Percentiles rank a stretch among this genome's conserved stretches.
Conservation (phyloP, 1,139 yeast genomes). For the Pichia inconspicua region DNA sequence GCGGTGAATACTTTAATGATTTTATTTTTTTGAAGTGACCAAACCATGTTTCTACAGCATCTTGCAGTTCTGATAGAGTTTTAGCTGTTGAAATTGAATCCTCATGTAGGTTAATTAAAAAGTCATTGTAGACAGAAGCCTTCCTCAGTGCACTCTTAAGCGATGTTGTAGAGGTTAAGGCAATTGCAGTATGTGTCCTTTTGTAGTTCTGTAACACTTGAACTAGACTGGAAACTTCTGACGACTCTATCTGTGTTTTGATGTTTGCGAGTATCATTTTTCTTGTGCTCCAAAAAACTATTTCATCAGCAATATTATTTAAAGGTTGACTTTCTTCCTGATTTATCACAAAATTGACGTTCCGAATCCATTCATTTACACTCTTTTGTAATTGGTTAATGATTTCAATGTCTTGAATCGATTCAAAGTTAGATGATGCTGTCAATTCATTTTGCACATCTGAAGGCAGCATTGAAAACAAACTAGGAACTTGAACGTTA, state of each 20-base stretch:
- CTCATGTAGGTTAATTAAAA: constrained; percentile 67
- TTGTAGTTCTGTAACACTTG: constrained; percentile 62
- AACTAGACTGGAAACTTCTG: constrained; percentile 51
- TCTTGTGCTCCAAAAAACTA: constrained; percentile 72
- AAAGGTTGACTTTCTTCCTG: constrained; percentile 45
- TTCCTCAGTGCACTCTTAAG: constrained; percentile 47
- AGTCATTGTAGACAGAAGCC: constrained; percentile 49
- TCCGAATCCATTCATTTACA: constrained; percentile 68
- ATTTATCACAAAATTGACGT: constrained; percentile 51
- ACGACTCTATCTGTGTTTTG: constrained; percentile 49
- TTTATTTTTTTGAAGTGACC: constrained; percentile 58
- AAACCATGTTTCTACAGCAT: constrained; percentile 35
- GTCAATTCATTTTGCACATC: constrained; percentile 28
- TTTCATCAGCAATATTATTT: constrained; percentile 62
- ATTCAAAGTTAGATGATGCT: constrained; percentile 26
- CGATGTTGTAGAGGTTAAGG: constrained; percentile 68
- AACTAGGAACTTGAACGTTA: constrained; percentile 60
- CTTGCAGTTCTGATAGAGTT: constrained; percentile 38
- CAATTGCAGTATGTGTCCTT: constrained; percentile 69
- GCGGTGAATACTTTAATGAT: constrained; percentile 55
- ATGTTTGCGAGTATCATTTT: constrained; percentile 54
- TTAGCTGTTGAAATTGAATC: constrained; percentile 46
- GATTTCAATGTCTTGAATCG: constrained; percentile 43
- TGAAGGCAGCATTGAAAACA: constrained; percentile 48
- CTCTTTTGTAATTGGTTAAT: constrained; percentile 59